Base-by-base conservation (phyloP, 495 filamentous ascomycete species). In the Penicillium daleae region DNA sequence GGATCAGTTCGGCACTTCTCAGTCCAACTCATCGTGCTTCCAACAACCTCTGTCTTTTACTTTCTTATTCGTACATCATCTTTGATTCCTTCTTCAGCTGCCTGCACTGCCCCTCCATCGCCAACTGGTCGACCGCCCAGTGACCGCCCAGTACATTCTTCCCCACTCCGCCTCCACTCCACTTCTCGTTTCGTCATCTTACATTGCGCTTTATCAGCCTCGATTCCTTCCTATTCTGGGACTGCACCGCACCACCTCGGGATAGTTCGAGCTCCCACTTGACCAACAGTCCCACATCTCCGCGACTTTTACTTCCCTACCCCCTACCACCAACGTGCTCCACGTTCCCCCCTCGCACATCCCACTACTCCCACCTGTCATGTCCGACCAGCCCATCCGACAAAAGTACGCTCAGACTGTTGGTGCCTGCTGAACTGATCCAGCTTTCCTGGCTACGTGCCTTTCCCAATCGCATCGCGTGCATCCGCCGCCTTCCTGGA, bases 131-230 rank as follows among this genome's bases (percentile, higher is more conserved):
- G 7, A 60, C 22, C 33, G 35, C 22, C 32, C 33, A 10, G 3
- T 13, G n/a, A 60, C 22, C 33, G 54, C 22, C 32, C 35, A 8
- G 2, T 15, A 24, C 6, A 39, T 42, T 17, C 21, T 26, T 22
- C 32, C 52, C 8, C 22, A 26, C 35, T 33, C 60, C 60, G 32
- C 33, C 48, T 48, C 27, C 29, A 21, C 48, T 40, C 51, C 31
- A 56, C 55, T 52, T 58, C 61, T 57, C 57, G 59, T 69, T 66
- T 62, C 61, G 67, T 69, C 67, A 68, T 68, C 66, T 48, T 60
- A 57, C 66, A 68, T 63, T 32, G 62, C 61, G 59, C 66, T 60
- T n/a, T 65, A 62, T 65, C 66, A 64, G 63, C 63, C 66, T 66
- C 63, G 64, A 56, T 62, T 49, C 15, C 48, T 62, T 49, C 15